These are phyloP conservation scores for Citropsis articulata DNA, from an alignment of 345 rosid genomes.

Conservation along the genomic window DNA sequence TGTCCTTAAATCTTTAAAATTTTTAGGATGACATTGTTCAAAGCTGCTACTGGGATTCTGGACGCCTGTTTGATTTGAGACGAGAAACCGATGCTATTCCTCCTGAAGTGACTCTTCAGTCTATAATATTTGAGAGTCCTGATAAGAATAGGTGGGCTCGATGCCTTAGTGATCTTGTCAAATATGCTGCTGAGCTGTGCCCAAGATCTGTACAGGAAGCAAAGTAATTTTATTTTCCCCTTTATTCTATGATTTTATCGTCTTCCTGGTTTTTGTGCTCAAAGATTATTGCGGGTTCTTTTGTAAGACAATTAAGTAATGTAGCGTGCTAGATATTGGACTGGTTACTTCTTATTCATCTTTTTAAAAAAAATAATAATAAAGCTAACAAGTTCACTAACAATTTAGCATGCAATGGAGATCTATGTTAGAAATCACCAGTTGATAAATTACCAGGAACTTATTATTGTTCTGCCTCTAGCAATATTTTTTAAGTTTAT, in stretches of 20 bases:
- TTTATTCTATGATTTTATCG: conserved; percentile 5
- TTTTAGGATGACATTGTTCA: conserved; percentile 96
- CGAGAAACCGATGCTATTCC: conserved; percentile 91
- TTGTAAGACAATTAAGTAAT: not conserved
- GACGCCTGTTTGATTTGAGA: conserved; percentile 87
- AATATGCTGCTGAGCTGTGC: conserved; percentile 94
- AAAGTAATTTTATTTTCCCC: conserved; percentile 44
- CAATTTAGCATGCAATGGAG: not conserved
- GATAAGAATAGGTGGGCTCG: conserved; percentile 98
- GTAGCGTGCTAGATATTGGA: not conserved
- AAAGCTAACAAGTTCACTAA: not conserved
- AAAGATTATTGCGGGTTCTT: conserved; percentile 7
- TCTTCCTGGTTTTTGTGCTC: not conserved
- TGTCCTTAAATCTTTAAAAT: conserved; percentile 12
- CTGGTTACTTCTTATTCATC: not conserved
- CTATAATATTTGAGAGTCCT: conserved; percentile 92
- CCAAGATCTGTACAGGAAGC: conserved; percentile 92
- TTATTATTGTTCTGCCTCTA: not conserved
- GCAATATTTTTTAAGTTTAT: not conserved
- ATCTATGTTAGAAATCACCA: not conserved
- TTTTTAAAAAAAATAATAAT: too few relatives aligned
- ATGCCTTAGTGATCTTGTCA: conserved; percentile 92
- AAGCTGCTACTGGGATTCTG: conserved; percentile 94
- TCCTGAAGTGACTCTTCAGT: conserved; percentile 89
- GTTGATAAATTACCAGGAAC: not conserved